These are phyloP conservation scores for Kandelia obovata DNA, from an alignment of 345 rosid genomes.

Conservation along the genomic window DNA sequence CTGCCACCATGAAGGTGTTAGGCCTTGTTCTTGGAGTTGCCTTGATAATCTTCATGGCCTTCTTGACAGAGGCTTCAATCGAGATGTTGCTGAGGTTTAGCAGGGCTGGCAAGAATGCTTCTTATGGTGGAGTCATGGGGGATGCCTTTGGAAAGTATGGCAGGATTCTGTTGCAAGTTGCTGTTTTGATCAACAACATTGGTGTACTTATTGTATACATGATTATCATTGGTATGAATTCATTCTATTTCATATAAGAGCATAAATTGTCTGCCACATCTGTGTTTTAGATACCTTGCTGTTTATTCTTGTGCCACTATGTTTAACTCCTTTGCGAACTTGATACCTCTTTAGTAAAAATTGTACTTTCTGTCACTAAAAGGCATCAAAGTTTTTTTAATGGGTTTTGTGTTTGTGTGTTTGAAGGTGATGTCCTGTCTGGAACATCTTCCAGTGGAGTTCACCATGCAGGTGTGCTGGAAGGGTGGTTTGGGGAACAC, in stretches of 20 bases:
- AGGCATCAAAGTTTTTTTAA: conserved; percentile 4
- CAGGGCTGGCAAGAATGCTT: conserved; percentile 43
- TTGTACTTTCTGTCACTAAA: neutral
- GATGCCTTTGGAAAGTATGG: conserved; percentile 74
- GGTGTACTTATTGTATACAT: conserved; percentile 84
- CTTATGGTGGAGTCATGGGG: conserved; percentile 72
- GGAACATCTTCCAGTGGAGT: conserved; percentile 74
- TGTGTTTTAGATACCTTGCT: neutral
- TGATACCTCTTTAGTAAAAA: neutral
- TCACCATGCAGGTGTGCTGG: conserved; percentile 79
- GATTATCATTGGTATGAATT: conserved; percentile 69
- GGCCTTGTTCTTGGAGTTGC: conserved; percentile 63
- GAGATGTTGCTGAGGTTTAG: conserved; percentile 75
- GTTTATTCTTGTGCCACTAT: neutral
- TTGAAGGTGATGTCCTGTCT: conserved; percentile 70
- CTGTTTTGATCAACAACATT: conserved; percentile 59
- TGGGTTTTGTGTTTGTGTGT: conserved; percentile 1
- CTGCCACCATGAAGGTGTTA: conserved; percentile 82
- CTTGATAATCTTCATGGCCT: conserved; percentile 60
- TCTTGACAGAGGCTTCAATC: conserved; percentile 59
- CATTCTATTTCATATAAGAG: neutral
- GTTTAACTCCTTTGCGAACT: neutral
- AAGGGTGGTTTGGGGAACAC: conserved; percentile 78
- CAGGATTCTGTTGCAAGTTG: conserved; percentile 49
- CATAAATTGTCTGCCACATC: neutral